Evolutionary conservation across 352 stramenopile species (phyloP), one percentile per base, ranked within the genome.

Genomic region (Pythium oligandrum): DNA sequence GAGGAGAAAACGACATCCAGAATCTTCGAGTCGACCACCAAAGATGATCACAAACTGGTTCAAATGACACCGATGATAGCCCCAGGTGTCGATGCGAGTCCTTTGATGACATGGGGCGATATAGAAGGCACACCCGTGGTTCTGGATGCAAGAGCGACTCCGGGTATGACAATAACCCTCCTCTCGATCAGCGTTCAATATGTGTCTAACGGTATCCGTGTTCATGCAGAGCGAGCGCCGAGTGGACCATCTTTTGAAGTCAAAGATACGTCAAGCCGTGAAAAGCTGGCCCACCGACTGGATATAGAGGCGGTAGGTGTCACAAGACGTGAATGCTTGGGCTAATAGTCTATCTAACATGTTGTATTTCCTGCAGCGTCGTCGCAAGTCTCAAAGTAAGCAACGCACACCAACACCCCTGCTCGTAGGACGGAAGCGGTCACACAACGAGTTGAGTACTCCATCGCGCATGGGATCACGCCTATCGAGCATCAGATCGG

Each of bases 31-130:
- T 9, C 12, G 8, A 51, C 33, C 2, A 36, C 55, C 39, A 48
- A 67, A 48, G 17, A 43, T 31, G 37, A 42, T 7, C 10, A 39
- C 10, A 40, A 67, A 0, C 63, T 94, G 39, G 78, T 95, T 9
- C 65, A 81, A 44, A 92, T 95, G 82, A 95, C 84, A 9, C 84
- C 84, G 7, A 47, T 76, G 33, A 84, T 93, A 52, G 81, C 70
- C 3, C 84, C 84, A 10, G 82, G 78, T 31, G 65, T 89, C 3
- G 70, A 89, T 57, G 76, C 73, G 4, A 92, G 78, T 55, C 84
- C 84, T 31, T 47, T 95, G 9, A 89, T 95, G 74, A 95, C 84
- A 0, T 95, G 84, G 84, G 84, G 84, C 34, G 74, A 84, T 11
- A 93, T 95, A 53, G 84, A 91, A 73, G 75, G 63, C 26, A 95